Evolutionary conservation across 768 basidiomycete genomes (phyloP).

Genomic region (Termitomyces sp.): DNA sequence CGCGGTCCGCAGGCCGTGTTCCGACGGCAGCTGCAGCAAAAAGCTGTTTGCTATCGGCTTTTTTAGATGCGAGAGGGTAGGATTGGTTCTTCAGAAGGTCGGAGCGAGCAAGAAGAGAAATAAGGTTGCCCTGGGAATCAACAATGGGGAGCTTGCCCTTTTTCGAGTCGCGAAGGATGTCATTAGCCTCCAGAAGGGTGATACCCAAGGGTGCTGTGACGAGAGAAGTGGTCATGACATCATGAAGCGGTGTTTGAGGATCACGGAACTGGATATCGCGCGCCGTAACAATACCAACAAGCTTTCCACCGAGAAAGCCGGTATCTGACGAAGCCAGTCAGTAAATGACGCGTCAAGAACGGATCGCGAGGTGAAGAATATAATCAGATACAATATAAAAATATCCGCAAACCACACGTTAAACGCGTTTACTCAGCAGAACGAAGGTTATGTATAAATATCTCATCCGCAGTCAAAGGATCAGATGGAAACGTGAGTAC

Average conservation of each 20-base stretch:
- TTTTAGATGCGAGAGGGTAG: constrained; percentile 91
- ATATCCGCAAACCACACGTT: constrained; percentile 73
- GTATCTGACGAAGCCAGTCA: constrained; percentile 52
- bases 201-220: constrained; percentile 87
- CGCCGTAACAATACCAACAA: constrained; percentile 93
- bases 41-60: constrained; percentile 87
- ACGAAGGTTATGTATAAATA: constrained; percentile 71
- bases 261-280: constrained; percentile 94
- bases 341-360: constrained; percentile 3
- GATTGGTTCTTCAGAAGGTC: constrained; percentile 97
- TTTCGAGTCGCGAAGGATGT: constrained; percentile 91
- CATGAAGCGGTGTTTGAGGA: constrained; percentile 54
- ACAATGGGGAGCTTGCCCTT: constrained; percentile 92
- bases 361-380: constrained; percentile 12
- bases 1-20: constrained; percentile 83
- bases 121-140: constrained; percentile 46
- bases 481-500: constrained; percentile 25
- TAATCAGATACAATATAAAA: constrained; percentile 33
- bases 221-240: constrained; percentile 87
- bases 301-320: constrained; percentile 82
- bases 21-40: constrained; percentile 96
- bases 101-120: constrained; percentile 88
- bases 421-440: constrained; percentile 75
- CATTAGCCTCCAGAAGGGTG: constrained; percentile 88
- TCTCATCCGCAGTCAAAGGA: constrained; percentile 38